A percentile compares a stretch with the other conserved stretches of the same genome.
Conservation (phyloP, 1,284 basidiomycete genomes). For the Moesziomyces sp. region DNA sequence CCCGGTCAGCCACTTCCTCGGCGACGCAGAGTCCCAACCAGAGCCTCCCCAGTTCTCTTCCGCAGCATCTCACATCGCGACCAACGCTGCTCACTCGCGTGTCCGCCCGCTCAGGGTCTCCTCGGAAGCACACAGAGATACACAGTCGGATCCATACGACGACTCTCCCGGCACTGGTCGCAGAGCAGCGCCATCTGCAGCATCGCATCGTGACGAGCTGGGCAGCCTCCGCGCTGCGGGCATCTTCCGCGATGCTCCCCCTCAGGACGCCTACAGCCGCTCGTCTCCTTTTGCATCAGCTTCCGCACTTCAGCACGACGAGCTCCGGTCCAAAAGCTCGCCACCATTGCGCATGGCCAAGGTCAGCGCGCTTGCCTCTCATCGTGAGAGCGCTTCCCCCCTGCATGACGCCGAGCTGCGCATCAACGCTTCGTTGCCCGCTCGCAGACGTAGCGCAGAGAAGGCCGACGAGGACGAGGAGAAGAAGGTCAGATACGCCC, state of each 20-base stretch:
- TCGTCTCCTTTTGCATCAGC: conserved; percentile 37
- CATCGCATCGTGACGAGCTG: conserved; percentile 33
- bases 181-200: conserved; percentile 14
- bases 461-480: conserved; percentile 37
- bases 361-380: neutral
- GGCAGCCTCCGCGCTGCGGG: conserved; percentile 29
- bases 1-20: conserved; percentile 50
- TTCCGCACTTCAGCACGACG: conserved; percentile 14
- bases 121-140: conserved; percentile 23
- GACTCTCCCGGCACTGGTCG: conserved; percentile 48
- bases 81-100: conserved; percentile 5
- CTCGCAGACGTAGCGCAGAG: conserved; percentile 25
- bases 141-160: conserved; percentile 34
- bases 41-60: conserved; percentile 7
- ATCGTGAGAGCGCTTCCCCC: conserved; percentile 16
- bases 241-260: conserved; percentile 27
- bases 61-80: conserved; percentile 5
- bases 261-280: conserved; percentile 20
- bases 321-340: conserved; percentile 37
- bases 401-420: conserved; percentile 13
- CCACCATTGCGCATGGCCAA: conserved; percentile 25
- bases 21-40: conserved; percentile 33
- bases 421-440: conserved; percentile 9
- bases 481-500: conserved; percentile 35
- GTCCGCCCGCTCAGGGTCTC: conserved; percentile 24